A percentile compares a stretch with the other conserved stretches of the same genome.
These are phyloP conservation scores for Tricholoma sp. DNA, from an alignment of 768 basidiomycete genomes.

Conservation along the genomic window DNA sequence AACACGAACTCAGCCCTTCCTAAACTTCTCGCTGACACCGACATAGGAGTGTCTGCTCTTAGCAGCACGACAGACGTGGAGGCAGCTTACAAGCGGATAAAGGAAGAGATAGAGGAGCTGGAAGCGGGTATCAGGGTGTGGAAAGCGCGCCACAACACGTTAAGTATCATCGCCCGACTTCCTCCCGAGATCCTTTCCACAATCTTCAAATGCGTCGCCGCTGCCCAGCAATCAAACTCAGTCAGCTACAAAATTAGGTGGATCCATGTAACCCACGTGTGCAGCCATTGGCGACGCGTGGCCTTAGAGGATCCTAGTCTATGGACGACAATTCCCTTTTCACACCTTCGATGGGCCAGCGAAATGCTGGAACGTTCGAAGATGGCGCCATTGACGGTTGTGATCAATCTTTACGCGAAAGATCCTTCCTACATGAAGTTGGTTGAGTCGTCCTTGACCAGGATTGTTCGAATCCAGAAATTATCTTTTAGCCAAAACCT, in stretches of 20 bases:
- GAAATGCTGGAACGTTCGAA: neutral
- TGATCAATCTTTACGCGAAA: neutral
- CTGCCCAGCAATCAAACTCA: neutral
- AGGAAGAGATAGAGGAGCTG: neutral
- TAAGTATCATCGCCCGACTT: neutral
- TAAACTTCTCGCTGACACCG: neutral
- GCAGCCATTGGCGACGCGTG: neutral
- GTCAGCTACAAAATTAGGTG: neutral
- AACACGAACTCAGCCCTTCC: neutral
- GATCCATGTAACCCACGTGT: neutral
- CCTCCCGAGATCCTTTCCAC: constrained; percentile 3
- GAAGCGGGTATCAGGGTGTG: neutral
- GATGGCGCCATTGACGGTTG: neutral
- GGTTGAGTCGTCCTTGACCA: neutral
- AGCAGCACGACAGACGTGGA: neutral
- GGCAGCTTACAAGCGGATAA: constrained; percentile 2
- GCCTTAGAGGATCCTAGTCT: neutral
- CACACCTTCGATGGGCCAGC: neutral
- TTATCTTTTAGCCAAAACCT: neutral
- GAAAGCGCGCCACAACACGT: neutral
- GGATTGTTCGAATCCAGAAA: neutral
- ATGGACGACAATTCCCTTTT: neutral
- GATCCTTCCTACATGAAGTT: neutral
- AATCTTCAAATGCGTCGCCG: constrained; percentile 11
- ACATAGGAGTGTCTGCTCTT: neutral